phyloP scores from a whole-genome alignment of 768 basidiomycete genomes.

The Termitomyces sp. region DNA sequence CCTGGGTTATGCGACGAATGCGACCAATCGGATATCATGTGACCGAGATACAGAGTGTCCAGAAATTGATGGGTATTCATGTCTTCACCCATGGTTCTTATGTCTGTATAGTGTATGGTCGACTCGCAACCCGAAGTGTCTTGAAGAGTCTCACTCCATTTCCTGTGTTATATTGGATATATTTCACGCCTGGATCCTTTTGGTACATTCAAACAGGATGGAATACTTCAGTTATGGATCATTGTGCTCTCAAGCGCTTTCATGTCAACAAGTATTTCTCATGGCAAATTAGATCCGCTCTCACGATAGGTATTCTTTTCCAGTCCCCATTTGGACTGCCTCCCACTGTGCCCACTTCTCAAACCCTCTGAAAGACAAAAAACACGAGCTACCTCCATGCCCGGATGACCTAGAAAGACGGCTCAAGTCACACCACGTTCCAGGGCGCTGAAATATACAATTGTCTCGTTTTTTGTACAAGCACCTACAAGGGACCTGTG shows the following conservation, averaged over 20 bases:
- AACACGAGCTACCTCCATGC: background rate
- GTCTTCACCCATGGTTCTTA: too few species aligned
- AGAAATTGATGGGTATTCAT: too few species aligned
- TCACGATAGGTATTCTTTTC: background rate
- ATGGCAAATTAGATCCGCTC: background rate
- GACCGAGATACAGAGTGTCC: background rate
- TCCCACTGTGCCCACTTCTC: background rate
- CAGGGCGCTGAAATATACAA: background rate
- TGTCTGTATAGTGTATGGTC: too few species aligned
- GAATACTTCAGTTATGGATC: background rate
- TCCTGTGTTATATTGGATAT: background rate
- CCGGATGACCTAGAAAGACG: background rate
- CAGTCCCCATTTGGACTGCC: too few species aligned
- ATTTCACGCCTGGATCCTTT: background rate
- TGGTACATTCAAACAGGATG: background rate
- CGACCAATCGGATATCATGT: background rate
- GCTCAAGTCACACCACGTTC: background rate
- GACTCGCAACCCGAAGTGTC: too few species aligned
- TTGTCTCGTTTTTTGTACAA: background rate
- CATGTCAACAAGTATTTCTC: background rate
- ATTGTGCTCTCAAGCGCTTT: background rate
- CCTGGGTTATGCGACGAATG: background rate
- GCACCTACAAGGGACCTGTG: background rate
- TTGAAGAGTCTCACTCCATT: background rate
- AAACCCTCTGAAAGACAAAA: background rate